phyloP scores from a whole-genome alignment of 23 red algal species.

The Gracilariopsis chorda region DNA sequence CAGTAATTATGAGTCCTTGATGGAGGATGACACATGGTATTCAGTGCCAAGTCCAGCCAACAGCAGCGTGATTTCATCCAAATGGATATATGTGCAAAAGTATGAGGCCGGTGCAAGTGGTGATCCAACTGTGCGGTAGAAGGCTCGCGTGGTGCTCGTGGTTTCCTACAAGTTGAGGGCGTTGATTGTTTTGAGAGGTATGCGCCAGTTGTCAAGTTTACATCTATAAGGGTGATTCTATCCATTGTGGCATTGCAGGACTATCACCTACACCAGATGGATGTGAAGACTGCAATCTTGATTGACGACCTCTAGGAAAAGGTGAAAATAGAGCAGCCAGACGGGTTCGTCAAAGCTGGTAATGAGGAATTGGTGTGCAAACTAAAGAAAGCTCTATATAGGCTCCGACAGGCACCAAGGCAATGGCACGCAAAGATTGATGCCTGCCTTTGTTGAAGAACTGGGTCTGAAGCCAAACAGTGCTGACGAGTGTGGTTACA shows the following conservation, averaged over 20 bases:
- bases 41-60: background rate
- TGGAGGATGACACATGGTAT: conserved; percentile 39
- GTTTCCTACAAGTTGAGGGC: conserved; percentile 12
- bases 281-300: background rate
- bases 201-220: conserved; percentile 27
- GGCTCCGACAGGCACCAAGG: background rate
- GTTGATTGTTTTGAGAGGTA: background rate
- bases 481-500: background rate
- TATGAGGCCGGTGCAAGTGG: background rate
- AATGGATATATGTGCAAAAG: conserved; percentile 20
- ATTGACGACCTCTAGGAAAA: conserved; percentile 20
- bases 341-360: background rate
- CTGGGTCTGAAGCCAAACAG: background rate
- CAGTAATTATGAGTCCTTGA: background rate
- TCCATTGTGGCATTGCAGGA: background rate
- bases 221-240: background rate
- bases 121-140: background rate
- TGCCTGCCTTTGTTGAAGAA: background rate
- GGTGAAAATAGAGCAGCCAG: conserved; percentile 35
- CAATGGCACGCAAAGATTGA: background rate
- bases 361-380: background rate
- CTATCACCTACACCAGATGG: conserved; percentile 8
- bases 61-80: background rate
- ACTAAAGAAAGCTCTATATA: conserved; percentile 16
- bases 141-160: conserved; percentile 15